These are phyloP conservation scores for Cladobotryum mycophilum DNA, from an alignment of 2,329 filamentous ascomycete species.

Conservation along the genomic window DNA sequence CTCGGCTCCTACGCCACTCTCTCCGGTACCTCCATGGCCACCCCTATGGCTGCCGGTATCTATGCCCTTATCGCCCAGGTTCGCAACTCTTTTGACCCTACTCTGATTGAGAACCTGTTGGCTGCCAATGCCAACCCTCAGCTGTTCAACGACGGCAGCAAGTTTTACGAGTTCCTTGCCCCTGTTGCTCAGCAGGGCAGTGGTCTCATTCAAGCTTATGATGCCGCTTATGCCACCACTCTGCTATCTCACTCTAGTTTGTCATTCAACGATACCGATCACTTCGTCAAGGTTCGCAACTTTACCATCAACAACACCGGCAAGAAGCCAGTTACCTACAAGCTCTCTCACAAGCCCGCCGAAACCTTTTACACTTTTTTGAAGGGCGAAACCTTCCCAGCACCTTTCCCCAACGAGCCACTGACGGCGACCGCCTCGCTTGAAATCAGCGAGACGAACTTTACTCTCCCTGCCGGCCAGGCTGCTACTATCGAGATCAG, in stretches of 20 bases:
- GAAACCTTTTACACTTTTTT: conserved; percentile 47
- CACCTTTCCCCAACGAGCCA: conserved; percentile 40
- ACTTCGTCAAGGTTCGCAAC: conserved; percentile 42
- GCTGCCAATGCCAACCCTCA: conserved; percentile 44
- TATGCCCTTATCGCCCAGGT: conserved; percentile 48
- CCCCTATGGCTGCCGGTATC: conserved; percentile 49
- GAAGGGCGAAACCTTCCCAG: conserved; percentile 28
- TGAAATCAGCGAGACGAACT: conserved; percentile 33
- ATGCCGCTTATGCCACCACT: conserved; percentile 49
- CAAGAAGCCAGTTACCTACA: conserved; percentile 42
- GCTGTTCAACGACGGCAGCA: conserved; percentile 39
- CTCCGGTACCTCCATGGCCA: conserved; percentile 56
- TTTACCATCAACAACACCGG: conserved; percentile 53
- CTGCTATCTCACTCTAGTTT: conserved; percentile 50
- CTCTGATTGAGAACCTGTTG: conserved; percentile 42
- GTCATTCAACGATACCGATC: conserved; percentile 58
- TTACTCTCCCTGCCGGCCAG: conserved; percentile 38
- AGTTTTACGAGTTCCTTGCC: conserved; percentile 35
- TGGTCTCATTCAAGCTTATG: conserved; percentile 54
- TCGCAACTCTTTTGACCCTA: conserved; percentile 45
- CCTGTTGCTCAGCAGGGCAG: conserved; percentile 56
- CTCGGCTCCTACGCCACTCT: conserved; percentile 45
- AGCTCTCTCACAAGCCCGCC: conserved; percentile 44
- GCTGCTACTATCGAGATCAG: conserved; percentile 42
- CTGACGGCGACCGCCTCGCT: conserved; percentile 36